Conservation (phyloP, 192 early-diverging fungal genomes). For the Thamnidium elegans region DNA sequence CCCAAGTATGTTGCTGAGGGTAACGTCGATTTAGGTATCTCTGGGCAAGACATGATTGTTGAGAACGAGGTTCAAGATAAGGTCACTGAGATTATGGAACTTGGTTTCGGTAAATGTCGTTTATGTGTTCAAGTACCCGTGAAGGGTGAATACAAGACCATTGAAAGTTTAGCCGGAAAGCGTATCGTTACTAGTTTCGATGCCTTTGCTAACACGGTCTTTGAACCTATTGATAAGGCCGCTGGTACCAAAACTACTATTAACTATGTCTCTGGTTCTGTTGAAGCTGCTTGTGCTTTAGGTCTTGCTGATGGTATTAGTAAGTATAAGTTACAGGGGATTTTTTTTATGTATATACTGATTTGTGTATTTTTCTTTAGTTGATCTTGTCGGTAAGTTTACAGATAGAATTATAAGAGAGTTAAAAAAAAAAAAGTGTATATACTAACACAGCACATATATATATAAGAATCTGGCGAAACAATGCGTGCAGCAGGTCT, state of each 20-base stretch:
- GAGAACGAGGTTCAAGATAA: conserved; percentile 77
- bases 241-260: conserved; percentile 65
- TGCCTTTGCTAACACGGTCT: conserved; percentile 63
- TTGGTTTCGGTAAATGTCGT: conserved; percentile 93
- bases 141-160: conserved; percentile 38
- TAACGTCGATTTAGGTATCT: conserved; percentile 95
- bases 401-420: not conserved
- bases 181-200: conserved; percentile 93
- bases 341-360: not conserved
- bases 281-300: conserved; percentile 94
- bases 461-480: conserved; percentile 87
- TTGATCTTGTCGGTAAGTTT: conserved; percentile 46
- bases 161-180: conserved; percentile 82
- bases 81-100: conserved; percentile 61
- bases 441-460: not conserved
- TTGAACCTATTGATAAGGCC: conserved; percentile 69
- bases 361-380: conserved; percentile 29
- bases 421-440: no score
- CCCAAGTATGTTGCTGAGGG: conserved; percentile 94
- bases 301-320: conserved; percentile 96
- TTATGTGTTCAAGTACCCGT: conserved; percentile 91
- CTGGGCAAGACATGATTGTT: conserved; percentile 92
- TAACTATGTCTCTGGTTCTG: conserved; percentile 87
- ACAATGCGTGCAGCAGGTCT: conserved; percentile 99
- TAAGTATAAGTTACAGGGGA: conserved; percentile 35